Evolutionary conservation across 2,329 filamentous ascomycete genomes (phyloP).

Genomic region (Simplicillium aogashimaense): DNA sequence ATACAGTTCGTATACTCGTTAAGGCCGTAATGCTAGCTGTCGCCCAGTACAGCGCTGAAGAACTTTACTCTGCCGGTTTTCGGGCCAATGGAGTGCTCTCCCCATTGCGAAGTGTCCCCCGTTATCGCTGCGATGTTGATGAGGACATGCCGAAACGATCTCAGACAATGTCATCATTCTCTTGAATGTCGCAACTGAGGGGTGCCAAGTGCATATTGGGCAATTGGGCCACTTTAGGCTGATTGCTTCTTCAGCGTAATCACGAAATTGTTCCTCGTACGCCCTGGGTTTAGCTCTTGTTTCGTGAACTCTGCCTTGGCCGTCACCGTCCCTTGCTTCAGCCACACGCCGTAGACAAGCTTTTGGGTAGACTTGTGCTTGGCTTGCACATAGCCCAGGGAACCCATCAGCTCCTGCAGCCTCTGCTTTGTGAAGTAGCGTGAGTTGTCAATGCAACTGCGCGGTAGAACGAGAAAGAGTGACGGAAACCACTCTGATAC

Average conservation of each 20-base stretch:
- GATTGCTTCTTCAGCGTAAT: constrained; percentile 48
- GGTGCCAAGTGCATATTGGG: too few species aligned
- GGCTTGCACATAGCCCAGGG: constrained; percentile 60
- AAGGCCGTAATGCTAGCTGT: too few species aligned
- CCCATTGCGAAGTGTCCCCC: too few species aligned
- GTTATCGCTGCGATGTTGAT: too few species aligned
- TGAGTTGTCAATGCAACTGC: constrained; percentile 82
- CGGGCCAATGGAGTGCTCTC: too few species aligned
- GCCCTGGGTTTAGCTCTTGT: constrained; percentile 65
- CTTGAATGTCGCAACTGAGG: too few species aligned
- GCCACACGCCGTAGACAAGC: constrained; percentile 85
- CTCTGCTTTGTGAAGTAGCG: constrained; percentile 71
- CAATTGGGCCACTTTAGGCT: constrained; percentile 5
- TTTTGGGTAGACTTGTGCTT: constrained; percentile 69
- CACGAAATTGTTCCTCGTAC: constrained; percentile 80
- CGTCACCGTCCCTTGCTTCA: constrained; percentile 22
- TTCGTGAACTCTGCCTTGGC: constrained; percentile 36
- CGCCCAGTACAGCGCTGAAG: too few species aligned
- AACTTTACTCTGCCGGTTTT: too few species aligned
- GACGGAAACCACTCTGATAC: constrained; percentile 43
- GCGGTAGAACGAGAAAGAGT: constrained; percentile 82
- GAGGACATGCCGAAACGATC: too few species aligned
- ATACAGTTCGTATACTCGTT: too few species aligned
- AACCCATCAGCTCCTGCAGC: constrained; percentile 63
- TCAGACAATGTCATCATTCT: too few species aligned